phyloP scores from a whole-genome alignment of 1,284 basidiomycete genomes.

The Stereum hirsutum region DNA sequence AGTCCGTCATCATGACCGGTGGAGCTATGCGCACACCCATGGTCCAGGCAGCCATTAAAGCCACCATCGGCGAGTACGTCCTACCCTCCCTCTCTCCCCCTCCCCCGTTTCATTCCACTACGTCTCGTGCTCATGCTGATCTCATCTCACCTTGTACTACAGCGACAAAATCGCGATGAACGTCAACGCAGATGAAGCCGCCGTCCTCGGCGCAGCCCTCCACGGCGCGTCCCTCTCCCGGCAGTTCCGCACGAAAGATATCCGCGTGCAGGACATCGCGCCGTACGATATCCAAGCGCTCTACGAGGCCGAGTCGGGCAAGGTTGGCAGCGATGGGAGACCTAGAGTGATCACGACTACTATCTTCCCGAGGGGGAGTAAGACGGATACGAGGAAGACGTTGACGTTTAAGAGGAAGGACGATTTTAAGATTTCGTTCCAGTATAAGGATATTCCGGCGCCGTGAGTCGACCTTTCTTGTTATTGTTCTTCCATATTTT shows the following conservation, averaged over 20 bases:
- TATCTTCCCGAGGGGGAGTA: conserved; percentile 71
- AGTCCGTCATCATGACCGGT: conserved; percentile 88
- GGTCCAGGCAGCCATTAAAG: conserved; percentile 77
- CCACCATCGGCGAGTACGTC: conserved; percentile 67
- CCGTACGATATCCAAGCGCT: conserved; percentile 70
- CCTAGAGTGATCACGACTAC: conserved; percentile 63
- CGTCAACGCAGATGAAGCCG: conserved; percentile 96
- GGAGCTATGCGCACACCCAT: conserved; percentile 88
- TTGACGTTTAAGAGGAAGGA: conserved; percentile 75
- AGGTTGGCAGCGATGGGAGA: conserved; percentile 25
- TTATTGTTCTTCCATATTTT: neutral
- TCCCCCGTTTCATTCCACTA: conserved; percentile 11
- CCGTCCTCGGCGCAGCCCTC: conserved; percentile 88
- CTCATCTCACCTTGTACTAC: too few species aligned
- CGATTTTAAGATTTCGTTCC: conserved; percentile 67
- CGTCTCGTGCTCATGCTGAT: too few species aligned
- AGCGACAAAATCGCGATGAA: conserved; percentile 84
- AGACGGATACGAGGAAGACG: conserved; percentile 74
- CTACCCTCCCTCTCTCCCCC: neutral
- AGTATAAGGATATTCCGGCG: conserved; percentile 53
- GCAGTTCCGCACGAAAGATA: conserved; percentile 94
- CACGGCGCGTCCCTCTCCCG: conserved; percentile 85
- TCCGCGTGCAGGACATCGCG: conserved; percentile 73
- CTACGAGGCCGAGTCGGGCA: conserved; percentile 56
- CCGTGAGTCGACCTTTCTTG: conserved; percentile 34